A percentile compares a stretch with the other conserved stretches of the same genome.
Evolutionary conservation across 2,329 filamentous ascomycete species (phyloP).

Genomic region (Penicillium paneum): DNA sequence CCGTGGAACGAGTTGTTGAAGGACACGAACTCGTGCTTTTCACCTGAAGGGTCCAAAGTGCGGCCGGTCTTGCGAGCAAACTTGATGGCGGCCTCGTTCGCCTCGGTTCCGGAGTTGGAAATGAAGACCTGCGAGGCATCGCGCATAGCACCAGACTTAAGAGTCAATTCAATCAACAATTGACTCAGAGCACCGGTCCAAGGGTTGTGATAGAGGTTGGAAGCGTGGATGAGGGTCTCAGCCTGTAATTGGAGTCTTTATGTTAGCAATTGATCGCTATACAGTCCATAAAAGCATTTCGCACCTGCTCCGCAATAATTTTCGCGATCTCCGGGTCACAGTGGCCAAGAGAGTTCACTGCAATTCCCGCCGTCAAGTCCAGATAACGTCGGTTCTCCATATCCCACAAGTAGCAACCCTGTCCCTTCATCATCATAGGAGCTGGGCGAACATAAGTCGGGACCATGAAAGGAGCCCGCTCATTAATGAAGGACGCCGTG

Average conservation of each 20-base stretch:
- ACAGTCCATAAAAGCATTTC: constrained; percentile 5
- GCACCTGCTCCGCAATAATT: constrained; percentile 73
- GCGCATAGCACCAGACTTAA: constrained; percentile 76
- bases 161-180: constrained; percentile 76
- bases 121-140: constrained; percentile 79
- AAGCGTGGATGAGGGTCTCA: constrained; percentile 80
- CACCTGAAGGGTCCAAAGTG: constrained; percentile 64
- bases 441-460: constrained; percentile 88
- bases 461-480: constrained; percentile 85
- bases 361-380: constrained; percentile 94
- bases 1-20: constrained; percentile 94
- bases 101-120: constrained; percentile 94
- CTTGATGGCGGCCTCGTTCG: constrained; percentile 96
- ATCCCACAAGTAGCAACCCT: constrained; percentile 87
- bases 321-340: constrained; percentile 74
- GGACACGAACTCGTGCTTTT: constrained; percentile 80
- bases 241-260: constrained; percentile 44
- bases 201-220: constrained; percentile 94
- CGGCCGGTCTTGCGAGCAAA: constrained; percentile 92
- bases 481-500: constrained; percentile 69
- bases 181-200: constrained; percentile 91
- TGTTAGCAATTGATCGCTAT: constrained; percentile 6
- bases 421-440: constrained; percentile 82
- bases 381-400: constrained; percentile 84
- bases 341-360: constrained; percentile 89